Evolutionary conservation across 169 alveolate genomes (phyloP), one percentile per base, ranked within the genome.

Genomic region (Eimeria sp.): DNA sequence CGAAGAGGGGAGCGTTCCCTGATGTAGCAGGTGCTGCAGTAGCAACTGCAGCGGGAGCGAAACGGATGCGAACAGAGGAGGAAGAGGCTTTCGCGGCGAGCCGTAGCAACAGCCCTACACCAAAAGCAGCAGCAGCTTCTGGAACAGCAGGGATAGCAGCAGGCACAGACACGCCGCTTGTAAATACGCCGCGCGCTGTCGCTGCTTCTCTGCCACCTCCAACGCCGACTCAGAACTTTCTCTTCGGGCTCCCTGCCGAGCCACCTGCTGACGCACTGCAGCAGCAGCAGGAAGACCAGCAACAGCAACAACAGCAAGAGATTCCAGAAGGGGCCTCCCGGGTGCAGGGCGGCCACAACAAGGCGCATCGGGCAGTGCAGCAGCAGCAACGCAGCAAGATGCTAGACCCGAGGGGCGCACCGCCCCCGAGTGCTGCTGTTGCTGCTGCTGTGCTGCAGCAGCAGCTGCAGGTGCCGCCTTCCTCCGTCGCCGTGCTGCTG

Each of bases 231-330:
- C 89, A 78, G 51, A 78, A 78, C 34, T 78, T 78, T 45, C 65
- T 78, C 40, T 78, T 78, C 25, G 89, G 89, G 18, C 22, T 78
- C 49, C 89, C 89, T n/a, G 70, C 25, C 16, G 89, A 78, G 89
- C 89, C 89, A 7, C 89, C 89, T 78, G 61, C 61, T 54, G 61
- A 54, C 16, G 1, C 61, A 14, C 61, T 11, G 20, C 61, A 54
- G 61, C 61, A 54, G 61, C 61, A 54, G 61, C 61, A 54, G 40
- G 47, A 73, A 54, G 45, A 27, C 13, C 92, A 84, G 92, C 73
- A 84, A n/a, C 92, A 84, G 75, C 78, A 84, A 73, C 92, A 84
- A 40, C 92, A 84, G 75, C 78, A 84, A 49, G 54, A 27, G 14
- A 25, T 25, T 43, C 34, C 73, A 54, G 10, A 1, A 20, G 57